These are phyloP conservation scores for Aegilops speltoides DNA, from an alignment of 176 grass and related monocot genomes.

Conservation along the genomic window DNA sequence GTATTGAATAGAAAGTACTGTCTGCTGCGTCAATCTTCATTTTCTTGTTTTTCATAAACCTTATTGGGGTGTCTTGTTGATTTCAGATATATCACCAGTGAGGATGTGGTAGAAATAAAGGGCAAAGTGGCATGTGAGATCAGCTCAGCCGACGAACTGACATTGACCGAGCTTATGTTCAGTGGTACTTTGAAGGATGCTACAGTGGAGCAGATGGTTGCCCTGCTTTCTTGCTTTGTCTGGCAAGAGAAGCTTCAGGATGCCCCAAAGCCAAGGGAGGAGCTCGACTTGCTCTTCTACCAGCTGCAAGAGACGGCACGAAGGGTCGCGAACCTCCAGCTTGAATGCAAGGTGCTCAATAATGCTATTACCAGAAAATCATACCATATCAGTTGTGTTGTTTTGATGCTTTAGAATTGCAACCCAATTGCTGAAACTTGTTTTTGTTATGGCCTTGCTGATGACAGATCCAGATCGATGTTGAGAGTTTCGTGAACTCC, in stretches of 20 bases:
- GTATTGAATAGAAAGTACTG: neutral
- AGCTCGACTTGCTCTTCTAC: slow-evolving; percentile 62
- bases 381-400: neutral
- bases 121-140: slow-evolving; percentile 94
- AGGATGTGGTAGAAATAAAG: slow-evolving; percentile 89
- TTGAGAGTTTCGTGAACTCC: slow-evolving; percentile 75
- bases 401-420: neutral
- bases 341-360: slow-evolving; percentile 85
- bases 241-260: slow-evolving; percentile 93
- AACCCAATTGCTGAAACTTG: neutral
- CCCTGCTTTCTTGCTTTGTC: slow-evolving; percentile 89
- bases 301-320: slow-evolving; percentile 50
- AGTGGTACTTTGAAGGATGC: slow-evolving; percentile 82
- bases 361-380: neutral
- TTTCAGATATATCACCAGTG: slow-evolving; percentile 53
- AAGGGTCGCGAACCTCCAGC: slow-evolving; percentile 54
- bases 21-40: neutral
- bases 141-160: slow-evolving; percentile 75
- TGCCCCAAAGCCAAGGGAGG: slow-evolving; percentile 81
- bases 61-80: slow-evolving; percentile 1
- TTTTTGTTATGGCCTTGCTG: neutral
- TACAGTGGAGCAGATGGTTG: slow-evolving; percentile 84
- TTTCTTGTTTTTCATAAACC: neutral
- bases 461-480: slow-evolving; percentile 78
- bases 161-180: slow-evolving; percentile 92